Evolutionary conservation across 805 yeast species (phyloP).

Genomic region (Candida taoyuanica): DNA sequence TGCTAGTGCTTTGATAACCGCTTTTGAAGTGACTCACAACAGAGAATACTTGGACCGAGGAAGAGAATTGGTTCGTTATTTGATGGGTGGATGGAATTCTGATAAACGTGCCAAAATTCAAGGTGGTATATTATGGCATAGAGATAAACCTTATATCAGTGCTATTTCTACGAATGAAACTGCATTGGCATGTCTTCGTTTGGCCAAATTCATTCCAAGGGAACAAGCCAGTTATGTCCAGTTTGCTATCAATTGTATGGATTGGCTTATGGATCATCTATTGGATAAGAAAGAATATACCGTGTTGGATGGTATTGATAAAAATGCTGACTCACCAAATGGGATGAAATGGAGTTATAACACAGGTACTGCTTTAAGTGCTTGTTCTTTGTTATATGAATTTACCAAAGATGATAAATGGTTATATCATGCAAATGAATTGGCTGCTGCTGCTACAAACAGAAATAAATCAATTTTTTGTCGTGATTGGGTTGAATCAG

Average conservation of each 20-base stretch:
- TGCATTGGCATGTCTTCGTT: slow-evolving; percentile 56
- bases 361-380: slow-evolving; percentile 59
- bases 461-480: slow-evolving; percentile 54
- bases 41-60: slow-evolving; percentile 49
- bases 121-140: slow-evolving; percentile 70
- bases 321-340: slow-evolving; percentile 37
- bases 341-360: slow-evolving; percentile 62
- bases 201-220: slow-evolving; percentile 48
- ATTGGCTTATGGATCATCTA: slow-evolving; percentile 50
- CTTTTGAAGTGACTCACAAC: slow-evolving; percentile 64
- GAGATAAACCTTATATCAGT: slow-evolving; percentile 52
- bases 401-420: slow-evolving; percentile 49
- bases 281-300: slow-evolving; percentile 51
- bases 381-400: slow-evolving; percentile 45
- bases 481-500: slow-evolving; percentile 46
- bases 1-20: slow-evolving; percentile 57
- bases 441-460: slow-evolving; percentile 55
- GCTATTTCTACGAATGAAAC: slow-evolving; percentile 66
- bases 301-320: slow-evolving; percentile 55
- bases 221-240: slow-evolving; percentile 44
- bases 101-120: slow-evolving; percentile 23
- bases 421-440: slow-evolving; percentile 29
- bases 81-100: slow-evolving; percentile 59
- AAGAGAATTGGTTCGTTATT: slow-evolving; percentile 51
- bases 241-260: slow-evolving; percentile 56